These are phyloP conservation scores for Saturnispora besseyi DNA, from an alignment of 805 yeast genomes.

Conservation along the genomic window DNA sequence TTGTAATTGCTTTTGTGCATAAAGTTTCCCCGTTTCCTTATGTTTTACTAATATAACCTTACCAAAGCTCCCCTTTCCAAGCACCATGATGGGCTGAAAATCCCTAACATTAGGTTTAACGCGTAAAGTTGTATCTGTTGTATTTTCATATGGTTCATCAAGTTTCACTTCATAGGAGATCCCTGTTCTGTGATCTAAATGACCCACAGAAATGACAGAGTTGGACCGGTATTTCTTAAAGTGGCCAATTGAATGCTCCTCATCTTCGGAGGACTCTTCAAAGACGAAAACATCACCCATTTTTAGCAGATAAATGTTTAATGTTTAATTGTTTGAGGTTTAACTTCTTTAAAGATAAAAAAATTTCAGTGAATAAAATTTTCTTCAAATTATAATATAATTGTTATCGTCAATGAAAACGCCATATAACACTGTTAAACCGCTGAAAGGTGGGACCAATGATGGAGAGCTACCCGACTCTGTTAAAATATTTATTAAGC, in stretches of 20 bases:
- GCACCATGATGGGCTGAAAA: constrained; percentile 64
- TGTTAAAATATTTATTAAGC: constrained; percentile 3
- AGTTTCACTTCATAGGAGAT: constrained; percentile 43
- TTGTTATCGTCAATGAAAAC: not conserved
- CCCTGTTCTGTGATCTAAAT: constrained; percentile 32
- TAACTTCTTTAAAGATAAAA: not conserved
- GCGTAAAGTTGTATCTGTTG: not conserved
- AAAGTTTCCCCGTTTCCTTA: constrained; percentile 48
- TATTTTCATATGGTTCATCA: constrained; percentile 29
- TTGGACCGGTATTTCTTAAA: constrained; percentile 24
- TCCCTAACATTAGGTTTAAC: constrained; percentile 33
- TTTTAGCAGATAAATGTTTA: not conserved
- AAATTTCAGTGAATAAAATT: not conserved
- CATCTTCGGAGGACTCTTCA: constrained; percentile 4
- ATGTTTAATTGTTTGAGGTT: not conserved
- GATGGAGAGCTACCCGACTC: not conserved
- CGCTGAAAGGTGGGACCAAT: not conserved
- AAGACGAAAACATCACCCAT: constrained; percentile 1
- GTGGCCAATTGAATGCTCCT: constrained; percentile 9
- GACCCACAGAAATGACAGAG: constrained; percentile 26
- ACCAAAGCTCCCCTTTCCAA: constrained; percentile 87
- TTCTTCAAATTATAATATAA: not conserved
- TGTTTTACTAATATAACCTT: constrained; percentile 75
- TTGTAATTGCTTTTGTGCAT: constrained; percentile 78
- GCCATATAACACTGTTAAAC: not conserved